A percentile compares a stretch with the other conserved stretches of the same genome.
These are phyloP conservation scores for Fusarium pseudograminearum DNA, from an alignment of 2,329 filamentous ascomycete species.

Conservation along the genomic window DNA sequence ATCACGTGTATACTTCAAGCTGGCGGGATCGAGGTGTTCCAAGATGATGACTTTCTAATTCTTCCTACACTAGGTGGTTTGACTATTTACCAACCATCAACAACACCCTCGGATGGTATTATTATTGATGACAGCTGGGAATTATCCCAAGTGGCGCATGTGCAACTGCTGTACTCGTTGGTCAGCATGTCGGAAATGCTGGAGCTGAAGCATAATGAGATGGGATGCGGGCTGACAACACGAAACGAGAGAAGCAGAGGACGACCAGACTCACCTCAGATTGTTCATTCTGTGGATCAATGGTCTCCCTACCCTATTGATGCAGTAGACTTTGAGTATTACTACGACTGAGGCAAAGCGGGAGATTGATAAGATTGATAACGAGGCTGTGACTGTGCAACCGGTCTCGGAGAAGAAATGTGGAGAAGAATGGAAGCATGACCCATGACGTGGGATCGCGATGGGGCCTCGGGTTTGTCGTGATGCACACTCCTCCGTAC, in stretches of 20 bases:
- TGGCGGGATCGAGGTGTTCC: conserved; percentile 11
- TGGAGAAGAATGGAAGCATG: conserved; percentile 23
- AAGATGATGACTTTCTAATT: conserved; percentile 37
- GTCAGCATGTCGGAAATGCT: neutral
- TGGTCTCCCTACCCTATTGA: neutral
- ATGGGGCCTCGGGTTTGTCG: conserved; percentile 30
- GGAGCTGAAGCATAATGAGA: conserved; percentile 1
- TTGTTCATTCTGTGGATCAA: neutral
- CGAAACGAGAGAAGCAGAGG: neutral
- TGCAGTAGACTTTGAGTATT: neutral
- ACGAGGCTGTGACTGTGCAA: neutral
- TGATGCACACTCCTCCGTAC: conserved; percentile 20
- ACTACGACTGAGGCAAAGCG: neutral
- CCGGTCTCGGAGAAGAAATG: conserved; percentile 31
- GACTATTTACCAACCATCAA: conserved; percentile 17
- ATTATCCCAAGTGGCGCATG: neutral
- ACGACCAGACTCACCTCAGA: accelerated
- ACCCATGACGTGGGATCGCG: conserved; percentile 41
- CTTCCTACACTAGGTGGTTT: conserved; percentile 24
- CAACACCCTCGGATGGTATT: neutral
- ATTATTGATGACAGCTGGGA: neutral
- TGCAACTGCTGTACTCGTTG: neutral
- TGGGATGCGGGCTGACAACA: neutral
- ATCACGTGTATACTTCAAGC: neutral
- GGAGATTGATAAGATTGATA: conserved; percentile 20